Evolutionary conservation across 1,284 basidiomycete genomes (phyloP).

Genomic region (Marasmius oreades): DNA sequence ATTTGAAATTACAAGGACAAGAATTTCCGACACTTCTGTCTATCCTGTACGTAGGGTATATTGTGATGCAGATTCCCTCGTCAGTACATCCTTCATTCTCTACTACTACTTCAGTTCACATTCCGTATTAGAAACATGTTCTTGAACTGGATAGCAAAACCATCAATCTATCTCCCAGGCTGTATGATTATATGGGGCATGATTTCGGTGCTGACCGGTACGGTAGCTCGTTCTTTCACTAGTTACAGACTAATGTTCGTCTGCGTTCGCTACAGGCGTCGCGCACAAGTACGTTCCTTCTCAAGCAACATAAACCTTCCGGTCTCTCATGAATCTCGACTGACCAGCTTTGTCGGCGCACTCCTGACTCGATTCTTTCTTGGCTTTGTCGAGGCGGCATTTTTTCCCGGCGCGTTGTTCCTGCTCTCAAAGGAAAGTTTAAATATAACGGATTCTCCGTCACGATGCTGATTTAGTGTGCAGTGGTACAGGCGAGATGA

Average conservation of each 20-base stretch:
- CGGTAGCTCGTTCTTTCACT: conserved; percentile 2
- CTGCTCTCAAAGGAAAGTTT: conserved; percentile 44
- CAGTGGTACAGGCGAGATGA: conserved; percentile 65
- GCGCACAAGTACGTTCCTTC: conserved; percentile 36
- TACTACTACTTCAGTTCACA: not conserved
- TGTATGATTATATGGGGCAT: conserved; percentile 71
- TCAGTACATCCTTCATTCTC: conserved; percentile 26
- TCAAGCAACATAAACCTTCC: too few species aligned
- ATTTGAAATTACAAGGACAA: conserved; percentile 54
- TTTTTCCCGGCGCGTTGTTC: conserved; percentile 59
- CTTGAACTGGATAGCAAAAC: conserved; percentile 64
- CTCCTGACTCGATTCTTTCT: conserved; percentile 70
- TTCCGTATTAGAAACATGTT: conserved; percentile 54
- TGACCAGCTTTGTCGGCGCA: conserved; percentile 55
- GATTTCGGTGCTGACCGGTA: conserved; percentile 59
- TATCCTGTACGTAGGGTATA: conserved; percentile 10
- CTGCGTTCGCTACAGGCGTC: conserved; percentile 26
- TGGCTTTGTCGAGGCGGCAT: conserved; percentile 55
- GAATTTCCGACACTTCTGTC: conserved; percentile 19
- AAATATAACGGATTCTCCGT: conserved; percentile 6
- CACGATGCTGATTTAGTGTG: conserved; percentile 29
- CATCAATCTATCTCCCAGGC: conserved; percentile 63
- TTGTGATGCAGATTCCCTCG: conserved; percentile 56
- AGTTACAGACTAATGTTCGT: not conserved
- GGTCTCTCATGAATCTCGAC: not conserved